phyloP scores from a whole-genome alignment of 768 basidiomycete genomes.

The Phanerochaete sordida region DNA sequence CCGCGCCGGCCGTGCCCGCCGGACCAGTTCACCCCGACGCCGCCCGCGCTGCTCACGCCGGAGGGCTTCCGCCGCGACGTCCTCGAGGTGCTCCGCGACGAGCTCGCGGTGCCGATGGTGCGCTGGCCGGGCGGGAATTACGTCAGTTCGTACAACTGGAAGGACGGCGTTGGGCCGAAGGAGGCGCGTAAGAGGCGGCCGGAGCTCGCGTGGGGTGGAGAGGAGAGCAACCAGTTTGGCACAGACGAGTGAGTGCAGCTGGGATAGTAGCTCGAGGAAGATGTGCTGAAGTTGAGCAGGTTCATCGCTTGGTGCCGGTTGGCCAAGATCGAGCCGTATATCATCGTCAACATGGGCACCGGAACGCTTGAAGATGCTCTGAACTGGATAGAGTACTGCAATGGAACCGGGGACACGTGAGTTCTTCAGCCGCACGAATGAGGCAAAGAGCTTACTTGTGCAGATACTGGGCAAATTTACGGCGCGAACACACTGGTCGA shows the following conservation, averaged over 20 bases:
- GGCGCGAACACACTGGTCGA: slow-evolving; percentile 50
- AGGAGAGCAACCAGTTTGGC: slow-evolving; percentile 61
- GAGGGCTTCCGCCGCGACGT: slow-evolving; percentile 24
- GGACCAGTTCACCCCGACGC: slow-evolving; percentile 19
- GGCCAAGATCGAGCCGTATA: slow-evolving; percentile 52
- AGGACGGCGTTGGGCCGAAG: slow-evolving; percentile 53
- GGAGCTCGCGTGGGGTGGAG: slow-evolving; percentile 58
- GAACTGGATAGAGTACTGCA: slow-evolving; percentile 62
- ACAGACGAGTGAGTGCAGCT: slow-evolving; percentile 32
- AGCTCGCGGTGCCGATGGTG: slow-evolving; percentile 18
- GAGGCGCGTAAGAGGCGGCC: slow-evolving; percentile 47
- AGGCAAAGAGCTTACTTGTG: neutral
- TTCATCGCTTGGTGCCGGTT: slow-evolving; percentile 55
- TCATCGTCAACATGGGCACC: slow-evolving; percentile 63
- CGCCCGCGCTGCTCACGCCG: slow-evolving; percentile 15
- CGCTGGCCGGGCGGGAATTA: slow-evolving; percentile 24
- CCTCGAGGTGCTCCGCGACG: slow-evolving; percentile 18
- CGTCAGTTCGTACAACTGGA: slow-evolving; percentile 24
- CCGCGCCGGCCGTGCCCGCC: slow-evolving; percentile 20
- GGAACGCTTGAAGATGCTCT: slow-evolving; percentile 59
- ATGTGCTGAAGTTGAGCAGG: slow-evolving; percentile 20
- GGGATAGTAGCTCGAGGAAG: neutral
- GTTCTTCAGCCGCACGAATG: neutral
- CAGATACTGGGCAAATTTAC: slow-evolving; percentile 50
- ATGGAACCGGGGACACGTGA: slow-evolving; percentile 39